Evolutionary conservation across 108 stramenopile species (phyloP).

Genomic region (Cyclostephanos tholiformis): DNA sequence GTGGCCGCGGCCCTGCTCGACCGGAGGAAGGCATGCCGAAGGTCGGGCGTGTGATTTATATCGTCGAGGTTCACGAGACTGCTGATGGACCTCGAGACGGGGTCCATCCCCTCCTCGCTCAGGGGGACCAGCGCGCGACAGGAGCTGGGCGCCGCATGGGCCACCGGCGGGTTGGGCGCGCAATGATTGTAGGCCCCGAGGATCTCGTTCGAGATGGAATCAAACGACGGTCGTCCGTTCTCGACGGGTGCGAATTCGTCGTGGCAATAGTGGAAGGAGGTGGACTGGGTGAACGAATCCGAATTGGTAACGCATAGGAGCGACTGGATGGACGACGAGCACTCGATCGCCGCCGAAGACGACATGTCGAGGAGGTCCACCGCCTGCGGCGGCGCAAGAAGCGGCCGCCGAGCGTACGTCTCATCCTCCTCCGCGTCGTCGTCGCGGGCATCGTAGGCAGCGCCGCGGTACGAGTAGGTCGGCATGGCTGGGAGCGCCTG

Average conservation of each 20-base stretch:
- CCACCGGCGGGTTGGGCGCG: constrained; percentile 1
- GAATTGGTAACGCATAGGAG: not conserved
- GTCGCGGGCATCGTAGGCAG: constrained; percentile 1
- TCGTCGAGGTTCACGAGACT: constrained; percentile 48
- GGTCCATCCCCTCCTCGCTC: constrained; percentile 34
- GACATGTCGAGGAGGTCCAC: constrained; percentile 10
- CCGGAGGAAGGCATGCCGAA: not conserved
- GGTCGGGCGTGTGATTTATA: constrained; percentile 9
- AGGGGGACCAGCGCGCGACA: constrained; percentile 34
- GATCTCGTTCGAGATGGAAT: constrained; percentile 32
- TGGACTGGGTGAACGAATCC: not conserved
- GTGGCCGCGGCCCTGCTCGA: not conserved
- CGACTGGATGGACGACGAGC: not conserved
- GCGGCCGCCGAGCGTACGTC: not conserved
- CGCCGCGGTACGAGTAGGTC: constrained; percentile 7
- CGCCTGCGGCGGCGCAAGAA: not conserved
- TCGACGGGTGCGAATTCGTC: constrained; percentile 37
- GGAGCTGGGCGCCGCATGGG: constrained; percentile 5
- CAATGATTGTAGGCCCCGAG: constrained; percentile 22
- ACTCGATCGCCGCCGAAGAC: not conserved
- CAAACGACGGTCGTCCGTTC: constrained; percentile 21
- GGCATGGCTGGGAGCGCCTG: not conserved
- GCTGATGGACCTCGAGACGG: constrained; percentile 34
- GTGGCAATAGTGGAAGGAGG: constrained; percentile 16
- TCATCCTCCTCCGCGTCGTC: constrained; percentile 3